Base-by-base conservation (phyloP, 1,139 yeast genomes). In the Williopsis jadinii region DNA sequence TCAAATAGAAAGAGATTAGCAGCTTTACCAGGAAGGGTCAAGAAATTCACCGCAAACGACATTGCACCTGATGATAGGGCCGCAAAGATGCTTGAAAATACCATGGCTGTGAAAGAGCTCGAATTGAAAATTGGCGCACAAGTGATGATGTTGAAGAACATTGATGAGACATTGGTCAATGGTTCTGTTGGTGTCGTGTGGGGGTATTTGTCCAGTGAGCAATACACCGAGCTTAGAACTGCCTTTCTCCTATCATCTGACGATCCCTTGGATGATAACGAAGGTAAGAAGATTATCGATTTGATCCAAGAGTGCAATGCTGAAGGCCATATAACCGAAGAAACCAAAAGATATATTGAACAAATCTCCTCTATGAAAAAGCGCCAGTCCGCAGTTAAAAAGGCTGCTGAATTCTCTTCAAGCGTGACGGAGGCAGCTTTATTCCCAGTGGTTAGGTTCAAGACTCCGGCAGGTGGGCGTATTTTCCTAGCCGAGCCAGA, bases 141-240 rank as follows among this genome's bases (percentile, higher is more conserved):
- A 61, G 98, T 92, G 0, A 90, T 92, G 97, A 81, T 94, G 73
- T 71, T 92, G 49, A 92, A 90, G 59, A 94, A 92, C 58, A 73
- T 80, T 43, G 96, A 88, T 53, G 92, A 82, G 36, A 75, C 83
- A 1, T 67, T 92, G 35, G 97, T 94, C 19, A 92, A 92, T 61
- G 98, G 99, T 0, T 78, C 96, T 0, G 67, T 92, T 39, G 99
- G 99, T 0, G 80, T 71, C 42, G 88, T 92, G 1, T 44, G 66
- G 8, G 60, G 62, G 29, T 67, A 67, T 45, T 47, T 62, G 9
- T 56, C 68, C 0, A 47, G 47, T 15, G 41, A 26, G 3, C 38
- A 36, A 24, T 29, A 30, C 26, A n/a, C 30, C 10, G 14, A 11
- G 5, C 26, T 36, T 24, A 26, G 31, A 13, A 19, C 26, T 14